Evolutionary conservation across 768 basidiomycete species (phyloP), one percentile per base, ranked within the genome.

Genomic region (Lactarius trivialis): DNA sequence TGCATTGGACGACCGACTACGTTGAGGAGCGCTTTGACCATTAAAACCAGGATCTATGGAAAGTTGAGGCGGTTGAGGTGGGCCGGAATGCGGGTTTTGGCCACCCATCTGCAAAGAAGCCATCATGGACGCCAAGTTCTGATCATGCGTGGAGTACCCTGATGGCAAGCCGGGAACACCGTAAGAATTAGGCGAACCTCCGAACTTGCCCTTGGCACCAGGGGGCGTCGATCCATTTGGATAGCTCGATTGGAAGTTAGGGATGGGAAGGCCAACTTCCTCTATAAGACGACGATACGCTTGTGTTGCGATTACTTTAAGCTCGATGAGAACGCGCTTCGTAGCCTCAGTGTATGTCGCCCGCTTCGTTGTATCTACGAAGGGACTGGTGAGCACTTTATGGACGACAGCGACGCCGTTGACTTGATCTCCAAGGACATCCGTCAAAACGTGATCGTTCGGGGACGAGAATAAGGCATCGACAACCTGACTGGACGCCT

Each of bases 391-490:
- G 67, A 98, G 74, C 65, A 98, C 89, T 74, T 98, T 98, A 74
- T 91, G 89, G 28, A 96, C 86, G 36, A 93, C 89, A 5, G 93
- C 88, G 55, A 96, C 88, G 28, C 95, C 95, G 71, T 97, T 95
- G 62, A 98, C 93, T 76, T 98, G 95, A 74, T 99, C 96, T 51
- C 88, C 88, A 67, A 99, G 79, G 50, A 98, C 91, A 70, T 98
- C 96, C 14, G 90, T 93, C 43, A 98, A 78, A 48, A 94, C 91
- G 70, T 93, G 89, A 71, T 97, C 93, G 21, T 84, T 85, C 7
- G 87, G 85, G 0, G 93, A 93, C n/a, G 83, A 83, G 79, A 98
- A 97, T 66, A 99, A 76, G 1, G 93, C 89, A 55, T 93, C 87
- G 61, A 96, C 85, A 57, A 98, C 86, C 67, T 91, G 88, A 53